Evolutionary conservation across 139 green algal genomes (phyloP).

Genomic region (Micractinium conductrix): DNA sequence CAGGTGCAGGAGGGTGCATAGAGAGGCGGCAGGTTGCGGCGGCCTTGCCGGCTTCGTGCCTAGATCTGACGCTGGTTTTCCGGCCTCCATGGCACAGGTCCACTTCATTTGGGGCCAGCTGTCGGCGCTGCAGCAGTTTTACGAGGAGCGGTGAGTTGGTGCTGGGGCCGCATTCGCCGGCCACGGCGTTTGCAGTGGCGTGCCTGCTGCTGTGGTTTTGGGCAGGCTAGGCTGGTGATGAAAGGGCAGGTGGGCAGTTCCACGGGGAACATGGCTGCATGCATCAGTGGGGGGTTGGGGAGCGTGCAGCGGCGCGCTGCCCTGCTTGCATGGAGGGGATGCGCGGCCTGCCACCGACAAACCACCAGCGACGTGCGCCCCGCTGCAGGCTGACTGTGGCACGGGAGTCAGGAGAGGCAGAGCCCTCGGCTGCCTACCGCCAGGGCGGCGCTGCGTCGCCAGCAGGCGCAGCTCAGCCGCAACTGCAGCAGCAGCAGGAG

Average conservation of each 20-base stretch:
- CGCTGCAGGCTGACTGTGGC: not conserved
- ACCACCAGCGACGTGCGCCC: no score
- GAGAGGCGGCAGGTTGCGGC: no score
- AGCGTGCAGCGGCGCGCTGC: no score
- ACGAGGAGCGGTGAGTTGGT: constrained; percentile 1
- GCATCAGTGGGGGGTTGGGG: not conserved
- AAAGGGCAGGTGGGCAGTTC: no score
- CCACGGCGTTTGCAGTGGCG: no score
- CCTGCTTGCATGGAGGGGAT: no score
- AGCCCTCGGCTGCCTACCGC: not conserved
- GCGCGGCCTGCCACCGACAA: no score
- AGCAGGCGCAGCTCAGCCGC: not conserved
- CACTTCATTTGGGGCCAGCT: constrained; percentile 73
- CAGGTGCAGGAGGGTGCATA: not conserved
- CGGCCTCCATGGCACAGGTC: not conserved
- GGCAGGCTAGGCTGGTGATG: no score
- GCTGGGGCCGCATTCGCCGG: no score
- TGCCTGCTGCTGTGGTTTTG: no score
- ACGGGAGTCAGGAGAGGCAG: not conserved
- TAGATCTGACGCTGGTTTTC: not conserved
- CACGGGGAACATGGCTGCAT: no score
- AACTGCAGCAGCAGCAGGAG: constrained; percentile 1
- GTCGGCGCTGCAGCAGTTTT: constrained; percentile 45
- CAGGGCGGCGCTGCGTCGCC: not conserved
- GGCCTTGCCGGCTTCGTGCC: no score